Evolutionary conservation across 2,329 filamentous ascomycete genomes (phyloP).

Genomic region (Sarocladium kiliense): DNA sequence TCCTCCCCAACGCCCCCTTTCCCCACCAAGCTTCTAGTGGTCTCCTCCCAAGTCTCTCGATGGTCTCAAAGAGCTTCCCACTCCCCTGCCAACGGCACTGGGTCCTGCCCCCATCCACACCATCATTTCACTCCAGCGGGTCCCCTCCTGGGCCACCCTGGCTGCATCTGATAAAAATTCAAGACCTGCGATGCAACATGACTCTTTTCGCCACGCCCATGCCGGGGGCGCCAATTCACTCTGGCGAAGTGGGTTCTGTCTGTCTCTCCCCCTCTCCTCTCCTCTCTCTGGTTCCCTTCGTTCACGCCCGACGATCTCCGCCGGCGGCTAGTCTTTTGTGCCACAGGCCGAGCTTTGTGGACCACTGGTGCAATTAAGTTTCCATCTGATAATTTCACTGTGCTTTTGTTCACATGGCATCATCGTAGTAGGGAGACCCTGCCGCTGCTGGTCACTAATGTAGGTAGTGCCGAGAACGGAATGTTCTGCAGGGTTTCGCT

Average conservation of each 20-base stretch:
- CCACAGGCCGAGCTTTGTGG: too few relatives aligned
- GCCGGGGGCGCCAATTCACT: too few relatives aligned
- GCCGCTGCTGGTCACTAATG: not conserved
- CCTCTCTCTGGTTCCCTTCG: too few relatives aligned
- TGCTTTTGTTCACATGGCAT: not conserved
- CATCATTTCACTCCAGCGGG: constrained; percentile 3
- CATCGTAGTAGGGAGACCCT: not conserved
- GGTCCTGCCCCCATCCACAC: too few relatives aligned
- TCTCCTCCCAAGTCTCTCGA: too few relatives aligned
- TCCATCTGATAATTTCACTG: constrained; percentile 6
- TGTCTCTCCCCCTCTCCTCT: not conserved
- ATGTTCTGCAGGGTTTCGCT: constrained; percentile 1
- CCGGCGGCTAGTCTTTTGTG: too few relatives aligned
- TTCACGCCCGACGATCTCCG: not conserved
- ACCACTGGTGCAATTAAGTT: too few relatives aligned
- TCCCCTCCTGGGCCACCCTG: not conserved
- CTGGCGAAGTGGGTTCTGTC: too few relatives aligned
- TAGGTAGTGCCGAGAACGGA: not conserved
- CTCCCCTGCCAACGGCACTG: not conserved
- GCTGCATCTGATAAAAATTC: constrained; percentile 9
- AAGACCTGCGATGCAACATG: not conserved
- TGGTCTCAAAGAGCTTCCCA: too few relatives aligned
- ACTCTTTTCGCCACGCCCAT: not conserved
- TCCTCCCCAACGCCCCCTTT: too few relatives aligned
- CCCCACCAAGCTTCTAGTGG: not conserved